A percentile compares a stretch with the other conserved stretches of the same genome.
These are phyloP conservation scores for Salix koriyanagi DNA, from an alignment of 345 rosid species.

Conservation along the genomic window DNA sequence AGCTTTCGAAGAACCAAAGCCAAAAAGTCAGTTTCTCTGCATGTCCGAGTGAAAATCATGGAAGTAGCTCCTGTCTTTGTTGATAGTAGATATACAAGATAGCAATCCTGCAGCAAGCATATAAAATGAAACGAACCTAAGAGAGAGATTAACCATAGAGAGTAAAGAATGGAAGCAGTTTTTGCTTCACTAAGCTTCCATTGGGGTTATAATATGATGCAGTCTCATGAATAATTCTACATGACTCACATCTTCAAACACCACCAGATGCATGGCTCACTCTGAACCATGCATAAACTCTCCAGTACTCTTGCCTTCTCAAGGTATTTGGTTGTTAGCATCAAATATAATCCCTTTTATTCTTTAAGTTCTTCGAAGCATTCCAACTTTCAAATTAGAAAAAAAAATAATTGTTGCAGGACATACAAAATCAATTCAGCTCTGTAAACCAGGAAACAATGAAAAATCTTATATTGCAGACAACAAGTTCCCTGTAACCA, in stretches of 20 bases:
- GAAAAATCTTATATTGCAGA: no score
- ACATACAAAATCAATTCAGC: no score
- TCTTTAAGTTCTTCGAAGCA: no score
- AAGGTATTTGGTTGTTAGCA: no score
- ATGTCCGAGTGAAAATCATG: conserved; percentile 94
- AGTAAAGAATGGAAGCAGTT: not conserved
- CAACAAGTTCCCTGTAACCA: no score
- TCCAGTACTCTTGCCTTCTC: no score
- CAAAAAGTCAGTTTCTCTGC: conserved; percentile 74
- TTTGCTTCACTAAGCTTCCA: no score
- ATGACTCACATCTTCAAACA: not conserved
- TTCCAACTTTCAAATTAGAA: no score
- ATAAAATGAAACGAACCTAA: conserved; percentile 3
- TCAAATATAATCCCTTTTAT: no score
- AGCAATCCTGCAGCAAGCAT: conserved; percentile 70
- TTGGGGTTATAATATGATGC: not conserved
- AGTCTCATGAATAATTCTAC: not conserved
- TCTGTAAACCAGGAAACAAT: no score
- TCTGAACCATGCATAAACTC: no score
- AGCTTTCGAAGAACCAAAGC: conserved; percentile 80
- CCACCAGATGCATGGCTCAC: not conserved
- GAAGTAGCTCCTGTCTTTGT: conserved; percentile 70
- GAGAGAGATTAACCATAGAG: not conserved
- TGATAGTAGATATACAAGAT: conserved; percentile 74
- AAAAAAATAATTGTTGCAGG: no score